Evolutionary conservation across 495 filamentous ascomycete genomes (phyloP).

Genomic region (Neurospora africana): DNA sequence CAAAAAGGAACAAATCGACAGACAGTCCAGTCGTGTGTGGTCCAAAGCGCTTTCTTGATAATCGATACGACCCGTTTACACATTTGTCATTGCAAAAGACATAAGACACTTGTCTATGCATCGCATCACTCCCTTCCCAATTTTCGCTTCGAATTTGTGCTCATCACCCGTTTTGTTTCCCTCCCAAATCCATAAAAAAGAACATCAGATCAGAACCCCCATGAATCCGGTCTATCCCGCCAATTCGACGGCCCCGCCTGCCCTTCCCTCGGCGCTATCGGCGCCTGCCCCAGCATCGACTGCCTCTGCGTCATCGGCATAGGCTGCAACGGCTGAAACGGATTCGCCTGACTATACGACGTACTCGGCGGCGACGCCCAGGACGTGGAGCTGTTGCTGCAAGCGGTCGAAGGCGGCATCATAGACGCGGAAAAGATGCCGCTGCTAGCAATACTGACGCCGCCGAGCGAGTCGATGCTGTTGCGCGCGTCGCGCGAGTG

Average conservation of each 20-base stretch:
- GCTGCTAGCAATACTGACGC: slow-evolving; percentile 18
- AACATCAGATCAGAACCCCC: background rate
- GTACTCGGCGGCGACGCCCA: slow-evolving; percentile 10
- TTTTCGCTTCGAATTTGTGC: background rate
- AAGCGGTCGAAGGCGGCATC: slow-evolving; percentile 11
- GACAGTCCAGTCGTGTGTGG: background rate
- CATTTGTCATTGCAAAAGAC: background rate
- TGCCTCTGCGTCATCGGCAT: background rate
- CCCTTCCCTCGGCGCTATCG: background rate
- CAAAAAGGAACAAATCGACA: background rate
- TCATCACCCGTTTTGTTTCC: background rate
- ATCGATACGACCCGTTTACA: background rate
- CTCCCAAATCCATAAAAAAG: background rate
- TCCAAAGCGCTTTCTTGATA: background rate
- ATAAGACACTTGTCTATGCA: background rate
- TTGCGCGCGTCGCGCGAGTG: slow-evolving; percentile 3
- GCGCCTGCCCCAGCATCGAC: background rate
- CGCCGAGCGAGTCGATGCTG: slow-evolving; percentile 13
- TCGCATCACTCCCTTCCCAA: background rate
- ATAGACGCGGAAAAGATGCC: slow-evolving; percentile 16
- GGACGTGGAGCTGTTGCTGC: background rate
- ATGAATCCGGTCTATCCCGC: background rate
- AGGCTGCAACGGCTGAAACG: background rate
- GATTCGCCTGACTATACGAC: background rate
- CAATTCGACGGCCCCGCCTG: background rate